Evolutionary conservation across 345 rosid genomes (phyloP), one percentile per base, ranked within the genome.

Genomic region (Salix suchowensis): DNA sequence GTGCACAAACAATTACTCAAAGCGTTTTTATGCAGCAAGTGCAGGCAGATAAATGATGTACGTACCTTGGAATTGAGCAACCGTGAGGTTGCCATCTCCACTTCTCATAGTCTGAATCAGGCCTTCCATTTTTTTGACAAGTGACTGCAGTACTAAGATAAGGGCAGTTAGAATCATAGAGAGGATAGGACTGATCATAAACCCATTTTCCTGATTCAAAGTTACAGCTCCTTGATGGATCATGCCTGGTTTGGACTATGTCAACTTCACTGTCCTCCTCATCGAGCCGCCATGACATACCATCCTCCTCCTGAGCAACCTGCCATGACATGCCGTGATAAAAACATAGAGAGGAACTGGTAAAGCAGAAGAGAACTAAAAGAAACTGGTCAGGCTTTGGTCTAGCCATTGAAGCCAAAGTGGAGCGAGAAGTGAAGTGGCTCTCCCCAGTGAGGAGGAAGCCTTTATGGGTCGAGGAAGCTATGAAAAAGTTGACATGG

Each of bases 11-110:
- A 40, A 40, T 19, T n/a, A 21, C 71, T 39, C 21, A 39, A 36
- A 68, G 26, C 48, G 37, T 58, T 58, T 42, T 23, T 46, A 58
- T 19, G 64, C 64, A 34, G 36, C 36, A 34, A 34, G n/a, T 58
- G 7, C 64, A 24, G 7, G n/a, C 10, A 58, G 7, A 0, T 19
- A 58, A 58, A 58, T 19, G 8, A 6, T 34, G 58, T 87, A 92
- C 98, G 58, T 87, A 92, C 98, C 98, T 93, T 32, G 97, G 86
- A 74, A 95, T 82, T 66, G 96, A 87, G 82, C 98, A 95, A 44
- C 81, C 85, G 14, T 85, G 82, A 11, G 98, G 98, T 81, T 72
- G 67, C 98, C 98, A 95, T 83, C 86, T 89, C 98, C 97, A 95
- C 79, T 88, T 95, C 85, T 93, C 89, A 79, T 95, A 95, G 67